Evolutionary conservation across 805 yeast species (phyloP).

Genomic region (Cyberlindnera mrakii): DNA sequence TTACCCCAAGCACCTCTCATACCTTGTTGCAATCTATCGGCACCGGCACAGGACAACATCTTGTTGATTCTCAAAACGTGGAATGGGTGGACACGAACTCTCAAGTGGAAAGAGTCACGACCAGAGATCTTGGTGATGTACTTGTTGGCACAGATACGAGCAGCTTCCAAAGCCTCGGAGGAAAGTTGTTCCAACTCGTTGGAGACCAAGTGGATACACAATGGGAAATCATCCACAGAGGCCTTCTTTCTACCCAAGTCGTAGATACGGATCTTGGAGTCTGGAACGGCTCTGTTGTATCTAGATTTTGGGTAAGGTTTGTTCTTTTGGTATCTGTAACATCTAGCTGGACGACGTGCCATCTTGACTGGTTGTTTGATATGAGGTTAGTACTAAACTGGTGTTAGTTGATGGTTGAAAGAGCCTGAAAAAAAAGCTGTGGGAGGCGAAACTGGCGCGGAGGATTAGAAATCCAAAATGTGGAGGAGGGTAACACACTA

Average conservation of each 20-base stretch:
- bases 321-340: conserved; percentile 99
- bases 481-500: background rate
- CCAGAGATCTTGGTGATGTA: conserved; percentile 97
- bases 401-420: background rate
- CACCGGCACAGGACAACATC: conserved; percentile 99
- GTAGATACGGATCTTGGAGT: conserved; percentile 97
- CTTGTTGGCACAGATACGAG: conserved; percentile 99
- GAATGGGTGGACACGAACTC: conserved; percentile 99
- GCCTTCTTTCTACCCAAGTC: conserved; percentile 99
- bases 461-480: conserved; percentile 14
- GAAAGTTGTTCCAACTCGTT: conserved; percentile 99
- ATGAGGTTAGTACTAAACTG: background rate
- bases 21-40: conserved; percentile 99
- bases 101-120: conserved; percentile 99
- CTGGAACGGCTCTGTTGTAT: conserved; percentile 99
- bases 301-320: conserved; percentile 99
- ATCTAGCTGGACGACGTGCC: conserved; percentile 99
- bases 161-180: conserved; percentile 99
- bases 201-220: conserved; percentile 98
- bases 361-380: conserved; percentile 48
- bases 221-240: conserved; percentile 94
- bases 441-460: background rate
- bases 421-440: conserved; percentile 6
- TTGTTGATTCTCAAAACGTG: conserved; percentile 99
- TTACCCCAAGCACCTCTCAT: conserved; percentile 99